Conservation (phyloP, 768 basidiomycete species). For the Kwoniella shandongensis region DNA sequence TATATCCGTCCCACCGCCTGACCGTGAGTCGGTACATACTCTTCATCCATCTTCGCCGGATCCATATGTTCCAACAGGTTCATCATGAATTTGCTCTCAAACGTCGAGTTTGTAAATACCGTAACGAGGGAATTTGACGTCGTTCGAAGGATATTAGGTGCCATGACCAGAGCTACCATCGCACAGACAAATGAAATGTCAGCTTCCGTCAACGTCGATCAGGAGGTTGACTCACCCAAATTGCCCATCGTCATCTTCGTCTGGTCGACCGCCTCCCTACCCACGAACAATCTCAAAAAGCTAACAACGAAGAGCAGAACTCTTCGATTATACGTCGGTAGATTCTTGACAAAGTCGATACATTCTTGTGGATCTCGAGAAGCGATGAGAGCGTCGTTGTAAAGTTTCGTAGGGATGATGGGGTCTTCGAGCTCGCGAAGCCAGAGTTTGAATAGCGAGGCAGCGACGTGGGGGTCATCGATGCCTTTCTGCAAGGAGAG, state of each 20-base stretch:
- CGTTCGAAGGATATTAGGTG: conserved; percentile 83
- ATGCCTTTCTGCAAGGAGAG: conserved; percentile 56
- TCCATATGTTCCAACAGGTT: conserved; percentile 77
- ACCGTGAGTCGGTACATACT: conserved; percentile 77
- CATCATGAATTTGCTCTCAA: conserved; percentile 84
- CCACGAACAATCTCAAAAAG: conserved; percentile 85
- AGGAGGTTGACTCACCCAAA: conserved; percentile 54
- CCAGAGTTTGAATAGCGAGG: conserved; percentile 90
- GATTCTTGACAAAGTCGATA: conserved; percentile 68
- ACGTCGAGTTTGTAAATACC: conserved; percentile 88
- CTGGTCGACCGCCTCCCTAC: conserved; percentile 65
- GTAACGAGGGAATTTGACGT: conserved; percentile 82
- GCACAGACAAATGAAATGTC: not conserved
- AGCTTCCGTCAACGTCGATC: not conserved
- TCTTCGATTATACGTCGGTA: conserved; percentile 81
- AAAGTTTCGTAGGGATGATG: conserved; percentile 85
- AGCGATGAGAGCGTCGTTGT: conserved; percentile 76
- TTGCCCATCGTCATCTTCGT: conserved; percentile 82
- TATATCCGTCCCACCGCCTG: conserved; percentile 31
- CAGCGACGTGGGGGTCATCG: conserved; percentile 85
- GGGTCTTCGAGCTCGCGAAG: conserved; percentile 87
- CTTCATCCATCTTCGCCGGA: conserved; percentile 70
- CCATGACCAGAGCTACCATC: conserved; percentile 72
- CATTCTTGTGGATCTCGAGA: conserved; percentile 69
- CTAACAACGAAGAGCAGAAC: conserved; percentile 85